Evolutionary conservation across 1,284 basidiomycete genomes (phyloP).

Genomic region (Hortiboletus rubellus): DNA sequence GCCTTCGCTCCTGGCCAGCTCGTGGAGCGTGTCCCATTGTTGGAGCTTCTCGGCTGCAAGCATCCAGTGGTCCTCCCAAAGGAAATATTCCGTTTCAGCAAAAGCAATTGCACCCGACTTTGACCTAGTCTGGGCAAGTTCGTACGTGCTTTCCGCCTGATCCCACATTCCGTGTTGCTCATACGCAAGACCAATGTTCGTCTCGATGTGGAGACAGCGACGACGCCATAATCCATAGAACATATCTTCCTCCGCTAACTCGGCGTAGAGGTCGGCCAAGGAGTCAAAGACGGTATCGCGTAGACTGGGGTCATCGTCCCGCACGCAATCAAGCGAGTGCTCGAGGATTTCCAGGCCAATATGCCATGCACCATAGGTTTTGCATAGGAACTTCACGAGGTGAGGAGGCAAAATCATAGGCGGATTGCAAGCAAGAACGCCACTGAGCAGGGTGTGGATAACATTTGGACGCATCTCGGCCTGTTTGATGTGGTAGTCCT

Average conservation of each 20-base stretch:
- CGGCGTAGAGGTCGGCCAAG: constrained; percentile 93
- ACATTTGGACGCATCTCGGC: constrained; percentile 92
- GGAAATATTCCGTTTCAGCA: constrained; percentile 93
- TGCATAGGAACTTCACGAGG: constrained; percentile 94
- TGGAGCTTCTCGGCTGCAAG: constrained; percentile 95
- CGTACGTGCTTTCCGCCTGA: constrained; percentile 88
- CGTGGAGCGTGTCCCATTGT: constrained; percentile 95
- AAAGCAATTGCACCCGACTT: constrained; percentile 85
- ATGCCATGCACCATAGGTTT: constrained; percentile 97
- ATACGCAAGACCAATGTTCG: constrained; percentile 89
- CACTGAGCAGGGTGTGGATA: constrained; percentile 88
- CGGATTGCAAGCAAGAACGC: constrained; percentile 83
- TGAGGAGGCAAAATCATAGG: constrained; percentile 91
- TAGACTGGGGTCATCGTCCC: constrained; percentile 80
- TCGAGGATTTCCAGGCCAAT: constrained; percentile 89
- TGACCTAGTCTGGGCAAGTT: constrained; percentile 87
- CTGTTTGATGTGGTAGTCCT: constrained; percentile 92
- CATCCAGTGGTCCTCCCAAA: constrained; percentile 99
- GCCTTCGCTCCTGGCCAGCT: constrained; percentile 88
- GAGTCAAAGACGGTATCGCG: constrained; percentile 90
- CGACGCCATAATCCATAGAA: constrained; percentile 97
- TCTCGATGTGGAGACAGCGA: constrained; percentile 86
- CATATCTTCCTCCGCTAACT: constrained; percentile 94
- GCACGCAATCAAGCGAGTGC: constrained; percentile 68
- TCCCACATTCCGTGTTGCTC: constrained; percentile 99